Base-by-base conservation (phyloP, 2,329 filamentous ascomycete species). In the Diaporthe citriasiana region DNA sequence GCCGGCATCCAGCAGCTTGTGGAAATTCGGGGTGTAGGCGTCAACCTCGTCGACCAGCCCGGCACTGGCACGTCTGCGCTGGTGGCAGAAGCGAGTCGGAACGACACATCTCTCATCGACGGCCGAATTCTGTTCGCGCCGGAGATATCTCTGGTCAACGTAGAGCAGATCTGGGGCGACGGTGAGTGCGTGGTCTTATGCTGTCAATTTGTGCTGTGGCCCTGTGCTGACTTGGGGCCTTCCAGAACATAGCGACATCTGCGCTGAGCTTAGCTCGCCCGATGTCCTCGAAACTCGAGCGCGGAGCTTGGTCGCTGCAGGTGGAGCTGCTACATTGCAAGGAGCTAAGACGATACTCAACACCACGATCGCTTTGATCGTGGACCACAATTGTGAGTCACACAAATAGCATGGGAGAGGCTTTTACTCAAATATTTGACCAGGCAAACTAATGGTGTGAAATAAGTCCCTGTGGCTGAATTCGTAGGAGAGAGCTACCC, bases 401-500 rank as follows among this genome's bases (percentile, higher is more conserved):
- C 2, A 45, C 10, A 50, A 6, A 9, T 15, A 25, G 0, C 1
- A 7, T 2, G 0, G 13, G 15, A 4, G 0, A 10, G 15, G 0
- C 8, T 8, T 25, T 19, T 13, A 3, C 0, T 1, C n/a, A n/a
- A n/a, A 22, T 27, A 1, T 30, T 38, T 9, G 3, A 5, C 8
- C 10, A 25, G 8, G 3, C 10, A 8, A 4, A 5, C 15, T 68
- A 33, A 45, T 42, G 70, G 5, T 1, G 3, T 4, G 17, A 17
- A 13, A 22, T 25, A 78, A 78, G 78, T 78, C 10, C 77, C 78
- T 1, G 71, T 78, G 4, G 76, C 71, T 2, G 77, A 79, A n/a
- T 68, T 79, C 38, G 51, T 77, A 2, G 60, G 69, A 7, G 70
- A 74, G 45, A 72, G 69, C 17, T 72, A 42, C 7, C 33, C 76